Conservation (phyloP, 169 alveolate species). For the Eimeria acervulina region DNA sequence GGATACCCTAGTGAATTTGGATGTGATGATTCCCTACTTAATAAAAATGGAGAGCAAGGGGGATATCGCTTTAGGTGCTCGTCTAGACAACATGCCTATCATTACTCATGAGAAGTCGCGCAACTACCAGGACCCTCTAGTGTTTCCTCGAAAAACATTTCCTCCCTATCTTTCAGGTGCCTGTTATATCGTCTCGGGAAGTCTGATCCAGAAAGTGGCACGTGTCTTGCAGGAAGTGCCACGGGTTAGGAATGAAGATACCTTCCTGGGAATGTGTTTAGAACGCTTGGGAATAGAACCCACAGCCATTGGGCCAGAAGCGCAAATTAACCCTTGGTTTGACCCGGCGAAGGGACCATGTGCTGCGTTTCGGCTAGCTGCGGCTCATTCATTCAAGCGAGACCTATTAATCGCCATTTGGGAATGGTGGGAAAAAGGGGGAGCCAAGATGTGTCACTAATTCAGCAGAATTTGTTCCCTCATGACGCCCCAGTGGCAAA, state of each 20-base stretch:
- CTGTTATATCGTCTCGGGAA: conserved; percentile 57
- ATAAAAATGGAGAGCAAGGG: conserved; percentile 44
- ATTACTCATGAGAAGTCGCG: neutral
- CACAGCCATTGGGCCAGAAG: conserved; percentile 21
- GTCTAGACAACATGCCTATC: conserved; percentile 50
- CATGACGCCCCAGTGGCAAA: neutral
- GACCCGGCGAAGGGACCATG: conserved; percentile 72
- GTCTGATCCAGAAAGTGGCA: conserved; percentile 29
- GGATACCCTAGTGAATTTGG: conserved; percentile 58
- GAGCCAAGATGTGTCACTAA: conserved; percentile 61
- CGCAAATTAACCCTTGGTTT: conserved; percentile 56
- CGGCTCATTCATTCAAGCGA: conserved; percentile 51
- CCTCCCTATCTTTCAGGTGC: conserved; percentile 75
- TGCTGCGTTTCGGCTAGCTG: conserved; percentile 74
- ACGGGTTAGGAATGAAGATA: conserved; percentile 67
- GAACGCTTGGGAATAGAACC: conserved; percentile 54
- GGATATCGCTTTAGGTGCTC: conserved; percentile 47
- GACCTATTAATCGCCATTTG: conserved; percentile 56
- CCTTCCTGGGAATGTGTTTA: conserved; percentile 60
- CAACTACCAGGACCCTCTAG: conserved; percentile 69
- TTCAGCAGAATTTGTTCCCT: neutral
- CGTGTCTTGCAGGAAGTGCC: conserved; percentile 37
- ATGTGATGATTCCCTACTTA: conserved; percentile 50
- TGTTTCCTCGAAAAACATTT: conserved; percentile 44
- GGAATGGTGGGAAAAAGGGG: conserved; percentile 60